Evolutionary conservation across 208 protist genomes (phyloP).

Genomic region (Tritrichomonas musculus): DNA sequence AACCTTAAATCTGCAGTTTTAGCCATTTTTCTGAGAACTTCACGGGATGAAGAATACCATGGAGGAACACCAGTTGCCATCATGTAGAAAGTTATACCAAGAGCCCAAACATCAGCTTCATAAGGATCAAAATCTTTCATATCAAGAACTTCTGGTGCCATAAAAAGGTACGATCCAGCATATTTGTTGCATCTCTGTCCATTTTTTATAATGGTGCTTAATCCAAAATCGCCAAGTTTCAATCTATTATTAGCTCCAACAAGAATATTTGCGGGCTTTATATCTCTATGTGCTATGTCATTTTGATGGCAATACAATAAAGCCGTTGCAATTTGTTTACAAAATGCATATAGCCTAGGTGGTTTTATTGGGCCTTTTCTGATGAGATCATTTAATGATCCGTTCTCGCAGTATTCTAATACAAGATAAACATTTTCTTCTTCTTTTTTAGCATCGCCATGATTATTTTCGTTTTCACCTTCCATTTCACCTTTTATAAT

Average conservation of each 20-base stretch:
- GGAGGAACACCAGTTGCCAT: not conserved
- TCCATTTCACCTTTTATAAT: no score
- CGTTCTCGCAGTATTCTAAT: not conserved
- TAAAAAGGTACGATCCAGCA: not conserved
- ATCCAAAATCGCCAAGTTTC: not conserved
- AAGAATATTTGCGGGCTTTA: not conserved
- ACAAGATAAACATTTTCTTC: not conserved
- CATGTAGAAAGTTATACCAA: not conserved
- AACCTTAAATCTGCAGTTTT: not conserved
- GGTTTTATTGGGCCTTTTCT: not conserved
- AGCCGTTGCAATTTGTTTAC: not conserved
- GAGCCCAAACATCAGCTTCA: not conserved
- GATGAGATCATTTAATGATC: not conserved
- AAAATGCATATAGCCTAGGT: not conserved
- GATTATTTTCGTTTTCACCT: no score
- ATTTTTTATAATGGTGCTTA: not conserved
- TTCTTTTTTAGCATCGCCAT: no score
- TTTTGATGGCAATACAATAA: not conserved
- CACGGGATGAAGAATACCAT: not conserved
- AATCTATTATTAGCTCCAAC: not conserved
- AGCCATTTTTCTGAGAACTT: not conserved
- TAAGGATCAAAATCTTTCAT: not conserved
- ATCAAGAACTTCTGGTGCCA: slow-evolving; percentile 21
- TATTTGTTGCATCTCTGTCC: not conserved
- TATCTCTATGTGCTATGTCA: not conserved